These are phyloP conservation scores for Bipolaris oryzae DNA, from an alignment of 2,329 filamentous ascomycete species.

Conservation along the genomic window DNA sequence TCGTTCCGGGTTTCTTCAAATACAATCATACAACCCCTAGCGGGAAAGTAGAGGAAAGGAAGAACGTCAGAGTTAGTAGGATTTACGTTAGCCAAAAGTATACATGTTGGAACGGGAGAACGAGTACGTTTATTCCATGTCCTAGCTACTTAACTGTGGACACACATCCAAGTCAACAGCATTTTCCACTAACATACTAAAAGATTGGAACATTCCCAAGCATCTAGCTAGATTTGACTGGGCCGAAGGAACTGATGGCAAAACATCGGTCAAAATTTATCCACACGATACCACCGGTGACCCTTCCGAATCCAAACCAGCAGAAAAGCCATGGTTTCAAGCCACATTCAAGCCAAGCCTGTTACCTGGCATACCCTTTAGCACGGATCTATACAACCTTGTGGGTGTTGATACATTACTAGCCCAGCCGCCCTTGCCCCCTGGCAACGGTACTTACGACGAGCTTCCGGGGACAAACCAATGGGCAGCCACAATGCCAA, in stretches of 20 bases:
- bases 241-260: neutral
- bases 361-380: neutral
- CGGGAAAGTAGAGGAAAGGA: neutral
- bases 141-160: neutral
- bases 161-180: neutral
- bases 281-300: neutral
- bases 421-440: neutral
- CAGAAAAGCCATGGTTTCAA: neutral
- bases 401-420: neutral
- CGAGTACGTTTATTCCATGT: neutral
- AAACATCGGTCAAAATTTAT: neutral
- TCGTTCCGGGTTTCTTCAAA: neutral
- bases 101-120: neutral
- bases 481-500: neutral
- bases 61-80: neutral
- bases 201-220: constrained; percentile 1
- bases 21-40: neutral
- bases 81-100: constrained; percentile 1
- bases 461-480: neutral
- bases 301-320: neutral
- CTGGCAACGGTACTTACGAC: neutral
- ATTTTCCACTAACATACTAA: neutral
- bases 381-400: neutral
- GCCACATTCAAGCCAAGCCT: neutral
- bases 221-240: neutral